Conservation (phyloP, 495 filamentous ascomycete species). For the Aspergillus sclerotioniger region DNA sequence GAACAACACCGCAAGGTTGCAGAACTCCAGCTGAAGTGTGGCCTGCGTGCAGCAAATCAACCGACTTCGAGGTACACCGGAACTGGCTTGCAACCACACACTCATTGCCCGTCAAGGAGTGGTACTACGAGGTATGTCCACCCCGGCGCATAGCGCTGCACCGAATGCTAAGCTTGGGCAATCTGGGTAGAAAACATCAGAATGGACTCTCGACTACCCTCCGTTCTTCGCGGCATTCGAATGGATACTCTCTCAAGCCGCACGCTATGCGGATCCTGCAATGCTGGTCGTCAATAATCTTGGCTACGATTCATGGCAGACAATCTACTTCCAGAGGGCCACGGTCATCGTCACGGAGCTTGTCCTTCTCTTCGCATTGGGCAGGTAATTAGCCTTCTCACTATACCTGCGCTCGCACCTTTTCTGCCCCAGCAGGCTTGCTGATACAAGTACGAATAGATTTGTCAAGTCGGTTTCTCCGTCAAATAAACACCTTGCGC, state of each 20-base stretch:
- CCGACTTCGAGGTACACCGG: conserved; percentile 96
- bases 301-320: conserved; percentile 84
- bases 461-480: conserved; percentile 67
- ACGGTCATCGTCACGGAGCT: conserved; percentile 88
- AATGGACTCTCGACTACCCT: conserved; percentile 99
- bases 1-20: neutral
- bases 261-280: conserved; percentile 69
- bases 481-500: conserved; percentile 68
- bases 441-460: conserved; percentile 38
- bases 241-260: conserved; percentile 84
- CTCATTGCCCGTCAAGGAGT: conserved; percentile 80
- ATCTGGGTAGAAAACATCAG: conserved; percentile 69
- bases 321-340: conserved; percentile 85
- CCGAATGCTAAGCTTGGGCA: conserved; percentile 6
- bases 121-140: conserved; percentile 80
- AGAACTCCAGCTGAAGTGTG: conserved; percentile 5
- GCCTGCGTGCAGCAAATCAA: conserved; percentile 74
- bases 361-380: conserved; percentile 78
- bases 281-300: conserved; percentile 84
- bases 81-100: conserved; percentile 97
- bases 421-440: neutral
- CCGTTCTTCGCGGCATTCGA: conserved; percentile 98
- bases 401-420: neutral
- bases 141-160: neutral
- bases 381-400: conserved; percentile 49